A percentile compares a stretch with the other conserved stretches of the same genome.
phyloP scores from a whole-genome alignment of 176 grass and related monocot genomes.

The Oryza coarctata region DNA sequence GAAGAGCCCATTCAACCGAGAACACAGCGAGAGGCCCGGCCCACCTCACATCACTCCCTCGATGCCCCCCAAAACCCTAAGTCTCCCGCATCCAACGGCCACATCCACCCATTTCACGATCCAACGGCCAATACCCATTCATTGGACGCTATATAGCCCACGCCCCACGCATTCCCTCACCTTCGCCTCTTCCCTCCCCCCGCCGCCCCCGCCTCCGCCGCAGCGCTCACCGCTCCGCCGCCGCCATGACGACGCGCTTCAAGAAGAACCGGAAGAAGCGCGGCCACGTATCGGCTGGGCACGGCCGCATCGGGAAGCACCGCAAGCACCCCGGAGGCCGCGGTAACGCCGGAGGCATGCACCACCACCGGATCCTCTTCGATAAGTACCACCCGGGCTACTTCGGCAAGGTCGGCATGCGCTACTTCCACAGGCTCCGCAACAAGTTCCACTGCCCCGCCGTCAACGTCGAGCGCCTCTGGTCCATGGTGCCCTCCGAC shows the following conservation, averaged over 20 bases:
- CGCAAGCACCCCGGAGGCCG: conserved; percentile 52
- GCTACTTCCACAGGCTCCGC: conserved; percentile 62
- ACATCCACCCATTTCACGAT: neutral
- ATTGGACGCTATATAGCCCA: neutral
- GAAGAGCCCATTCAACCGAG: too few species aligned
- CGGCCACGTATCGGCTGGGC: too few species aligned
- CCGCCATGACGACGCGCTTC: too few species aligned
- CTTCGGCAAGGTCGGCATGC: conserved; percentile 26
- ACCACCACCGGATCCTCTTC: conserved; percentile 68
- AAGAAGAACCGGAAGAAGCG: conserved; percentile 40
- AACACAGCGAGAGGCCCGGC: too few species aligned
- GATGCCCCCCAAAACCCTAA: neutral
- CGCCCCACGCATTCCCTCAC: neutral
- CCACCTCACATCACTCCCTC: too few species aligned
- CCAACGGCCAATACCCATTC: neutral
- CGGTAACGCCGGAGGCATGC: conserved; percentile 61
- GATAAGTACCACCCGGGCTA: conserved; percentile 69
- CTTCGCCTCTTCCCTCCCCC: neutral
- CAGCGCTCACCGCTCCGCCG: too few species aligned
- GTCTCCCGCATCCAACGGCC: neutral
- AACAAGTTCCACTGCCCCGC: conserved; percentile 61
- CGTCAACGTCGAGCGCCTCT: conserved; percentile 19
- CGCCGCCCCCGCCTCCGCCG: too few species aligned
- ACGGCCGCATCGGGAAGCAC: too few species aligned
- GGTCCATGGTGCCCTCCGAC: conserved; percentile 51